Percentiles rank a stretch among this genome's conserved stretches.
phyloP scores from a whole-genome alignment of 148 eudicot genomes.

The Suaeda aralocaspica region DNA sequence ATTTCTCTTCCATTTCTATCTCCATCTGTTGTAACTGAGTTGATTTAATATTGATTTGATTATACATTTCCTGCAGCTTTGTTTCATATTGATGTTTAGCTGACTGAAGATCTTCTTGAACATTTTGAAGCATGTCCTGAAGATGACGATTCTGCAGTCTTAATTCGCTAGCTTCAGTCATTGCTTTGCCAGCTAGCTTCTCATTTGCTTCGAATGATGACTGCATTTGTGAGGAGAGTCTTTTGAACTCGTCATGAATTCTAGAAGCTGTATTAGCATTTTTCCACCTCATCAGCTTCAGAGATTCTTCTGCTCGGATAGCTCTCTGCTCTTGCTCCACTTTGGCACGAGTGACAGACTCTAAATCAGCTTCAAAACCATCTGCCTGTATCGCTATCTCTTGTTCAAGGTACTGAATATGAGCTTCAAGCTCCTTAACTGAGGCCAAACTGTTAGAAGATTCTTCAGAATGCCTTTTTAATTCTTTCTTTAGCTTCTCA shows the following conservation, averaged over 20 bases:
- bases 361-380: constrained; percentile 78
- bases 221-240: constrained; percentile 63
- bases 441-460: constrained; percentile 39
- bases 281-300: constrained; percentile 58
- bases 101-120: constrained; percentile 49
- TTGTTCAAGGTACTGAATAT: constrained; percentile 52
- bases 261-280: constrained; percentile 74
- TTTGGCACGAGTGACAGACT: constrained; percentile 52
- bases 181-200: constrained; percentile 58
- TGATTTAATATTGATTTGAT: constrained; percentile 40
- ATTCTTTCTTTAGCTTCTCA: constrained; percentile 55
- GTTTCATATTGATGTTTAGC: constrained; percentile 52
- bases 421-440: constrained; percentile 59
- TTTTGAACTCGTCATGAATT: constrained; percentile 77
- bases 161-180: constrained; percentile 71
- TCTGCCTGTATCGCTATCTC: constrained; percentile 63
- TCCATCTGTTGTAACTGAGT: constrained; percentile 35
- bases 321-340: constrained; percentile 90
- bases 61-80: constrained; percentile 40
- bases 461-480: constrained; percentile 42
- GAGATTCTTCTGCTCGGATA: constrained; percentile 69
- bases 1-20: constrained; percentile 41
- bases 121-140: constrained; percentile 51
- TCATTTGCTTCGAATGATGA: constrained; percentile 77
- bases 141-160: constrained; percentile 49